phyloP scores from a whole-genome alignment of 352 stramenopile genomes.

The Bremia lactucae region DNA sequence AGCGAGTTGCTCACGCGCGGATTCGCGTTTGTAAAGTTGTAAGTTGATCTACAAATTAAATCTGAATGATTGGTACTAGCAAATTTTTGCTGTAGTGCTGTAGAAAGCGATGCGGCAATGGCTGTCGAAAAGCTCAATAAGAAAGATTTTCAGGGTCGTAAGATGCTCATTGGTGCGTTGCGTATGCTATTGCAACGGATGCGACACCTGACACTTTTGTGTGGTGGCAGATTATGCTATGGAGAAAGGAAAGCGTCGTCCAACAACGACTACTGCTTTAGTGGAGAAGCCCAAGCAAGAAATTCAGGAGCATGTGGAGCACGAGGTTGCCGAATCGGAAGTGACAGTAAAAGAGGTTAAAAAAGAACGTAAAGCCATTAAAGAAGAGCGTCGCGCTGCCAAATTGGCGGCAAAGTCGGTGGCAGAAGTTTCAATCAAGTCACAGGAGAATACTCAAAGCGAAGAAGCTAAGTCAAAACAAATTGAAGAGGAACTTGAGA shows the following conservation, averaged over 20 bases:
- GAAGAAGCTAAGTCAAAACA: conserved; percentile 9
- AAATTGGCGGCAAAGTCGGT: conserved; percentile 14
- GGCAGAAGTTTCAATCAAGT: conserved; percentile 9
- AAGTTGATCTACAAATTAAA: conserved; percentile 23
- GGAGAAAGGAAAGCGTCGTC: conserved; percentile 48
- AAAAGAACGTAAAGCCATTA: conserved; percentile 13
- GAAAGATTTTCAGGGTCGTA: conserved; percentile 61
- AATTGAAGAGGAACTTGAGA: conserved; percentile 14
- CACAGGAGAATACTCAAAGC: conserved; percentile 3
- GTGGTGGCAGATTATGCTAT: conserved; percentile 44
- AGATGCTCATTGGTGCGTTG: conserved; percentile 67
- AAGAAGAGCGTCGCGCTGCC: conserved; percentile 1
- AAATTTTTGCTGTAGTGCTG: conserved; percentile 32
- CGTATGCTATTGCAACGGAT: background rate
- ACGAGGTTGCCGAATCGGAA: conserved; percentile 6
- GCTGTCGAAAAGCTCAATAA: conserved; percentile 72
- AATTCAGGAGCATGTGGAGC: conserved; percentile 7
- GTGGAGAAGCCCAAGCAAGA: conserved; percentile 8
- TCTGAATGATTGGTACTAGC: no score
- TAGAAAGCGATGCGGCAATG: conserved; percentile 53
- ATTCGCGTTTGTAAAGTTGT: conserved; percentile 84
- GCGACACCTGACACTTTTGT: background rate
- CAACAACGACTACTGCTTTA: conserved; percentile 1
- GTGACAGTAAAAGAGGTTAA: conserved; percentile 15
- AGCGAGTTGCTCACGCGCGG: conserved; percentile 68